Conservation (phyloP, 2,329 filamentous ascomycete genomes). For the Exophiala bonariae region DNA sequence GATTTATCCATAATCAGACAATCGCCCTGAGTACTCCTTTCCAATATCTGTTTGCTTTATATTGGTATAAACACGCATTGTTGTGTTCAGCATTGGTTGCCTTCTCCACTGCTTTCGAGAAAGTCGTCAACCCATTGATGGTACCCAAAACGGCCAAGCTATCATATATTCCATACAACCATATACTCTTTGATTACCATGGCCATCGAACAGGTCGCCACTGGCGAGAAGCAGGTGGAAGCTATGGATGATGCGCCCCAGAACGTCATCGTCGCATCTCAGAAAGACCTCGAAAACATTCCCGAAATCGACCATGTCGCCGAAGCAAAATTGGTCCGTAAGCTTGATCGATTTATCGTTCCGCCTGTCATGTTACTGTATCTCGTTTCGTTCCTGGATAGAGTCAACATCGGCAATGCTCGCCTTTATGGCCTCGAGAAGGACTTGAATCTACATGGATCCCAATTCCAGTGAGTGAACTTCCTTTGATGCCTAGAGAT, state of each 20-base stretch:
- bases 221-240: conserved; percentile 6
- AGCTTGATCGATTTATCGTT: conserved; percentile 43
- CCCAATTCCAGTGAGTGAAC: conserved; percentile 60
- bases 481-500: too few species aligned
- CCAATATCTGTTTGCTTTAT: too few species aligned
- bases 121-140: too few species aligned
- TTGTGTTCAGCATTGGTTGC: too few species aligned
- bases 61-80: too few species aligned
- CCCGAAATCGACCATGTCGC: conserved; percentile 24
- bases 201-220: conserved; percentile 3
- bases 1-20: too few species aligned
- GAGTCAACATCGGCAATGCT: conserved; percentile 50
- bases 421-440: conserved; percentile 44
- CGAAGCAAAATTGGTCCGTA: conserved; percentile 33
- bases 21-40: too few species aligned
- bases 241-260: background rate
- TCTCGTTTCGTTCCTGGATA: conserved; percentile 59
- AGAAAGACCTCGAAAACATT: conserved; percentile 8
- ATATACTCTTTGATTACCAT: too few species aligned
- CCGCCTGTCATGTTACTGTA: conserved; percentile 53
- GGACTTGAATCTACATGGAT: conserved; percentile 43
- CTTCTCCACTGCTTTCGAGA: too few species aligned
- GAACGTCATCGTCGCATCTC: conserved; percentile 5
- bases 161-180: too few species aligned
- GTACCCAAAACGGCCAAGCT: too few species aligned